Conservation (phyloP, 208 protist genomes). For the Naegleria gruberi region DNA sequence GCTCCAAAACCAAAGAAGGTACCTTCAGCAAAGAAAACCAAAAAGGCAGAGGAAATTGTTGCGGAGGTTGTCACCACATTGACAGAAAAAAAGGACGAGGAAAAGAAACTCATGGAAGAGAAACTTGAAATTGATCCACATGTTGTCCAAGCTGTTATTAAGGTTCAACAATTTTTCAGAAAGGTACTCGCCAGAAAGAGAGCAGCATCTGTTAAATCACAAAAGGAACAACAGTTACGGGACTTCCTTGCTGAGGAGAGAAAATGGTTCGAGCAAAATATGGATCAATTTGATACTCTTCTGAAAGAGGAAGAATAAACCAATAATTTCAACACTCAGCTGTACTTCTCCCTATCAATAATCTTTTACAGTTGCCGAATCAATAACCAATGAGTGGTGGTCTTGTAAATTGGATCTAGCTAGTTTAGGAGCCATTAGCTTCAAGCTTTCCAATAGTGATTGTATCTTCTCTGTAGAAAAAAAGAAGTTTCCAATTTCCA, state of each 20-base stretch:
- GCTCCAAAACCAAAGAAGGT: background rate
- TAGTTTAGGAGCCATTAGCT: too few species aligned
- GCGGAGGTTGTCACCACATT: background rate
- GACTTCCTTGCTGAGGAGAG: background rate
- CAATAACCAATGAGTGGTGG: too few species aligned
- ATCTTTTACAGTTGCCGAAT: too few species aligned
- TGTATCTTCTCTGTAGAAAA: too few species aligned
- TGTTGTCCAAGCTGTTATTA: background rate
- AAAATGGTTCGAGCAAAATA: background rate
- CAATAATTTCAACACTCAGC: too few species aligned
- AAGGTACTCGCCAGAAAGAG: background rate
- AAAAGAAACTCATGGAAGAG: background rate
- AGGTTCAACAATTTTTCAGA: background rate
- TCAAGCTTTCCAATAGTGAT: too few species aligned
- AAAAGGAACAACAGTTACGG: background rate
- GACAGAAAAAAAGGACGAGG: background rate
- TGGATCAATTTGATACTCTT: background rate
- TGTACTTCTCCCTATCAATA: too few species aligned
- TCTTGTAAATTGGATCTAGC: too few species aligned
- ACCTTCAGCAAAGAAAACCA: background rate
- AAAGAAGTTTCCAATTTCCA: too few species aligned
- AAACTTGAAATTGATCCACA: too few species aligned
- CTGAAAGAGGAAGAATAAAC: background rate
- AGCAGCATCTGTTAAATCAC: background rate
- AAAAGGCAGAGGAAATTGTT: background rate